Evolutionary conservation across 495 filamentous ascomycete genomes (phyloP), one percentile per base, ranked within the genome.

Genomic region (Cercophora sp.): DNA sequence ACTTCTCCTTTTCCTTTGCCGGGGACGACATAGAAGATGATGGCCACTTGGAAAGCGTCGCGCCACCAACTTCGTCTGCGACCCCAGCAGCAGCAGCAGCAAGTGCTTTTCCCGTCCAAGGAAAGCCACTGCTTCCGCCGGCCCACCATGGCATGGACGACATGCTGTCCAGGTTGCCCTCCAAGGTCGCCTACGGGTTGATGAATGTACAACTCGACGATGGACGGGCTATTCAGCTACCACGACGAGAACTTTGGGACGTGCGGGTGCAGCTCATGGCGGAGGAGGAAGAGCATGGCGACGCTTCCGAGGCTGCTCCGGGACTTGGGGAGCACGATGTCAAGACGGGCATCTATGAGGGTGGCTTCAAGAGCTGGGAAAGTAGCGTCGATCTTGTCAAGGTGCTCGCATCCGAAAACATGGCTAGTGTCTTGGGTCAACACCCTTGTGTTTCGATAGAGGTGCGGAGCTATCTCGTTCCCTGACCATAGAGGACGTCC

Each of bases 311-410:
- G 34, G 52, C 65, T 8, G 65, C 70, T 27, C 66, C 80, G 16
- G 83, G 83, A 18, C 75, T 93, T 8, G 88, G 85, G 26, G 76
- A 87, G 61, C 85, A 88, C 52, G 93, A 98, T 64, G 83, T 98
- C 61, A 87, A 84, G 65, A 87, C 89, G 10, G 85, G 87, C 55
- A 84, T 96, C 61, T 98, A 98, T 67, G 93, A 98, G 67, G 93
- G 93, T 31, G 93, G 93, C n/a, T 91, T 96, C 70, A 97, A 98
- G 74, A 96, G 89, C 57, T 98, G 93, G 93, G 93, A 98, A 70
- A 96, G 93, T 71, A 85, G 87, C 9, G 70, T 94, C 47, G 93
- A 97, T 70, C 71, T 98, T 16, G 91, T 89, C 13, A 86, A 79
- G 59, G 79, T 89, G 49, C 72, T 92, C 16, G 70, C 69, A 1